Base-by-base conservation (phyloP, 1,139 yeast species). In the Blastobotrys malaysiensis region DNA sequence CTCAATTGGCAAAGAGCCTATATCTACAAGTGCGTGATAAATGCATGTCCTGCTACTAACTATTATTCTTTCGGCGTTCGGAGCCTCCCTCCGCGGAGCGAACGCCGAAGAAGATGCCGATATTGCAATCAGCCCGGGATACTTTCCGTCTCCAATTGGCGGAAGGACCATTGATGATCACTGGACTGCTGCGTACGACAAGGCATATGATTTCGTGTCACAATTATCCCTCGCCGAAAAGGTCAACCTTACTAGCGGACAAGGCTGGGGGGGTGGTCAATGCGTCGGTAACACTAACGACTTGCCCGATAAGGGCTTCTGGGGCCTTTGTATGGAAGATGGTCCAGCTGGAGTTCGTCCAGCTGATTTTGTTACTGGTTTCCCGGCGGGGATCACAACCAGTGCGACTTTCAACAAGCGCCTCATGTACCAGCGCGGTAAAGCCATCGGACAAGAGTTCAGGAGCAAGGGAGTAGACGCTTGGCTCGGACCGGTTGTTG, bases 261-360 rank as follows among this genome's bases (percentile, higher is more conserved):
- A 82, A 5, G 85, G 85, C n/a, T 81, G 85, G 1, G 73, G 80
- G 1, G 73, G 80, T 5, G 85, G 84, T 5, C 84, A 83, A 1
- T 82, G 87, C 66, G 76, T 81, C 20, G 87, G 87, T 1, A 81
- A 80, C 62, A 81, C 87, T 0, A 87, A 86, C 0, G 71, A 79
- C 16, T 77, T 82, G 48, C 82, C 82, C 24, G 68, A 86, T 36
- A 69, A 82, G 44, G 81, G 80, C 9, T 78, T 83, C 57, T 80
- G 82, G 1, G 74, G 78, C 13, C 65, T 83, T 11, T 82, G 87
- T 60, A 70, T 82, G 31, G 86, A 82, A 62, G 86, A 83, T 69
- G 86, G 86, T 2, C 85, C 86, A 1, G 75, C 79, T 57, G 88
- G 88, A 9, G 81, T 82, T 20, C 71, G 86, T 55, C 75, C 74